Evolutionary conservation across 495 filamentous ascomycete species (phyloP).

Genomic region (Tuber brumale): DNA sequence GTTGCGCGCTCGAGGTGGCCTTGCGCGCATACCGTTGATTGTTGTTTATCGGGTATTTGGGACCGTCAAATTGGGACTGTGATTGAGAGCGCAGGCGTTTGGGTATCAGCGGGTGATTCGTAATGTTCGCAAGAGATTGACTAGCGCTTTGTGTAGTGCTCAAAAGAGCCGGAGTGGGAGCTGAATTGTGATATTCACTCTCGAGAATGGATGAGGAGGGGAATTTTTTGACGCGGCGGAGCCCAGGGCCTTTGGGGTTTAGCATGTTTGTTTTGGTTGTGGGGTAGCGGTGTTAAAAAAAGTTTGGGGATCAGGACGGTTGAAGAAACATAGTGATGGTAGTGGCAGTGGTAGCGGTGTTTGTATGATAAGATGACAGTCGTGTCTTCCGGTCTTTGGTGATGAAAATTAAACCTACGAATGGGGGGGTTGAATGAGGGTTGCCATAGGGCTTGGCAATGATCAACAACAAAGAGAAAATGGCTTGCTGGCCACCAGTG

Average conservation of each 20-base stretch:
- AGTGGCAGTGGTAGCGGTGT: neutral
- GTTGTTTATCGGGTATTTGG: slow-evolving; percentile 21
- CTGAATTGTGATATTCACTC: slow-evolving; percentile 30
- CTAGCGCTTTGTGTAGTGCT: slow-evolving; percentile 11
- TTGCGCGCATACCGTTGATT: slow-evolving; percentile 32
- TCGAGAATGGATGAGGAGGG: slow-evolving; percentile 35
- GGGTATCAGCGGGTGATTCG: slow-evolving; percentile 23
- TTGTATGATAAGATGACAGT: neutral
- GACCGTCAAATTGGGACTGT: slow-evolving; percentile 38
- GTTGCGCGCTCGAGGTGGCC: slow-evolving; percentile 24
- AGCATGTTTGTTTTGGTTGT: slow-evolving; percentile 12
- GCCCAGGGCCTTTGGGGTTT: slow-evolving; percentile 5
- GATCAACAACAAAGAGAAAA: slow-evolving; percentile 2
- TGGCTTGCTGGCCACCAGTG: neutral
- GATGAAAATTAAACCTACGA: neutral
- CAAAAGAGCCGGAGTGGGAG: slow-evolving; percentile 16
- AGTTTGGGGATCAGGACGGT: neutral
- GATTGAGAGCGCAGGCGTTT: slow-evolving; percentile 36
- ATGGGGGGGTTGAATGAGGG: neutral
- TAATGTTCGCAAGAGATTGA: slow-evolving; percentile 28
- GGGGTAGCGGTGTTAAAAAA: neutral
- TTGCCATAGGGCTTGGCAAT: neutral
- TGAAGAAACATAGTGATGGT: neutral
- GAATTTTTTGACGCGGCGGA: slow-evolving; percentile 39
- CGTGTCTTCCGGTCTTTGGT: neutral